Evolutionary conservation across 1,284 basidiomycete species (phyloP).

Genomic region (Pyrrhoderma lamaoense): DNA sequence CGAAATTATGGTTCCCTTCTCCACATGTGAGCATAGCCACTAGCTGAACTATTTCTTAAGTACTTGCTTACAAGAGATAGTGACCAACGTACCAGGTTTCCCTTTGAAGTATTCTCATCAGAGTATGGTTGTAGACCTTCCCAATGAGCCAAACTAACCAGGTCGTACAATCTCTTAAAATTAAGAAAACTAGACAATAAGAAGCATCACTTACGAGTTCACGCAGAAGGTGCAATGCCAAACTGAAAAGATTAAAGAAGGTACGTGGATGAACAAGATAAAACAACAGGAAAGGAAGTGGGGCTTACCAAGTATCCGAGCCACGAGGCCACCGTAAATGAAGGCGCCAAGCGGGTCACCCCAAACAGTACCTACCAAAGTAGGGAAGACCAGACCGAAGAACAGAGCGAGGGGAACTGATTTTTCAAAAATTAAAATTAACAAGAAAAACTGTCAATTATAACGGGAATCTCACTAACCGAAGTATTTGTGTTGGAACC

Average conservation of each 20-base stretch:
- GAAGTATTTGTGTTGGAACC: conserved; percentile 67
- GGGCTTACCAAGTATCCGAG: conserved; percentile 49
- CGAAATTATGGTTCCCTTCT: conserved; percentile 77
- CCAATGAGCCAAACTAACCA: conserved; percentile 63
- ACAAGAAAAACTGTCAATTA: neutral
- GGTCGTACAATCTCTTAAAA: neutral
- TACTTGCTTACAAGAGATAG: neutral
- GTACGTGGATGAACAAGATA: neutral
- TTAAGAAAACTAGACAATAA: neutral
- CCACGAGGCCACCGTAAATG: conserved; percentile 62
- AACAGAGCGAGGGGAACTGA: conserved; percentile 53
- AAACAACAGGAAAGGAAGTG: conserved; percentile 1
- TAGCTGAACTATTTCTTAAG: conserved; percentile 34
- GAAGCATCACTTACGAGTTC: conserved; percentile 50
- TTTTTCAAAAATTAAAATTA: conserved; percentile 1
- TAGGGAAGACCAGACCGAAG: conserved; percentile 52
- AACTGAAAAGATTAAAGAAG: conserved; percentile 33
- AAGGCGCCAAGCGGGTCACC: conserved; percentile 55
- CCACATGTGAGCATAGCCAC: conserved; percentile 66
- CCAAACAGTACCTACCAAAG: conserved; percentile 48
- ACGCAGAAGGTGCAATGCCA: conserved; percentile 80
- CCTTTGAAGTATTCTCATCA: conserved; percentile 70
- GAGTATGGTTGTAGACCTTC: conserved; percentile 72
- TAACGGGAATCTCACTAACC: conserved; percentile 28
- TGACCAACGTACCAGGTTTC: conserved; percentile 48